Percentiles rank a stretch among this genome's conserved stretches.
Evolutionary conservation across 371 early-diverging fungal species (phyloP).

Genomic region (Zychaea mexicana): DNA sequence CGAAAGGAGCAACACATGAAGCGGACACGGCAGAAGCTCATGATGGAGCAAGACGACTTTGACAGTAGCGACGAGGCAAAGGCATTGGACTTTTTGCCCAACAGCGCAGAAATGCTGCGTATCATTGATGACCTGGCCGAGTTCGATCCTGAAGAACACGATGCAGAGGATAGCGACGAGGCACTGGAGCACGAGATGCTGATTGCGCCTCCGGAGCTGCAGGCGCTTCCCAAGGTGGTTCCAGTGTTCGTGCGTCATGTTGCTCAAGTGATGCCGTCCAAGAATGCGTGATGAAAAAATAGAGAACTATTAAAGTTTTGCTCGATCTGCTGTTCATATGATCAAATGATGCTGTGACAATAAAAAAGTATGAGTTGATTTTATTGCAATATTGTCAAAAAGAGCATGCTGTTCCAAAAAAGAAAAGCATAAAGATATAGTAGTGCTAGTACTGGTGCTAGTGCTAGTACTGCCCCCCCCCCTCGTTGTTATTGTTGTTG

Average conservation of each 20-base stretch:
- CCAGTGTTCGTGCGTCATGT: conserved; percentile 21
- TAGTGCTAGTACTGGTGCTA: no score
- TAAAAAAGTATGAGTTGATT: no score
- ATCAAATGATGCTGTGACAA: no score
- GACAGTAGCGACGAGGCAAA: conserved; percentile 5
- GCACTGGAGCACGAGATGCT: conserved; percentile 17
- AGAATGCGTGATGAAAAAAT: no score
- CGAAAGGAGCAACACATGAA: conserved; percentile 24
- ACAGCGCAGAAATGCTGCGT: conserved; percentile 12
- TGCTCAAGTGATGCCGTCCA: not conserved
- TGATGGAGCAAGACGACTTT: conserved; percentile 13
- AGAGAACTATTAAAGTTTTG: no score
- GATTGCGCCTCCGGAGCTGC: conserved; percentile 17
- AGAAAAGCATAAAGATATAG: not conserved
- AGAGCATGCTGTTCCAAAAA: not conserved
- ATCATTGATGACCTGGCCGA: conserved; percentile 25
- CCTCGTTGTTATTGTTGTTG: no score
- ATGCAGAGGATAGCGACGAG: conserved; percentile 12
- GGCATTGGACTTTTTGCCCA: conserved; percentile 15
- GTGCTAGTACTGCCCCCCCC: no score
- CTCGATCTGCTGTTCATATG: not conserved
- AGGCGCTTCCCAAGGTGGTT: conserved; percentile 20
- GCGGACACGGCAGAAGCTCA: conserved; percentile 20
- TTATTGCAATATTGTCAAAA: not conserved
- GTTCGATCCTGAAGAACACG: conserved; percentile 17